Base-by-base conservation (phyloP, 441 rosid species). In the Flueggea neowawraea region DNA sequence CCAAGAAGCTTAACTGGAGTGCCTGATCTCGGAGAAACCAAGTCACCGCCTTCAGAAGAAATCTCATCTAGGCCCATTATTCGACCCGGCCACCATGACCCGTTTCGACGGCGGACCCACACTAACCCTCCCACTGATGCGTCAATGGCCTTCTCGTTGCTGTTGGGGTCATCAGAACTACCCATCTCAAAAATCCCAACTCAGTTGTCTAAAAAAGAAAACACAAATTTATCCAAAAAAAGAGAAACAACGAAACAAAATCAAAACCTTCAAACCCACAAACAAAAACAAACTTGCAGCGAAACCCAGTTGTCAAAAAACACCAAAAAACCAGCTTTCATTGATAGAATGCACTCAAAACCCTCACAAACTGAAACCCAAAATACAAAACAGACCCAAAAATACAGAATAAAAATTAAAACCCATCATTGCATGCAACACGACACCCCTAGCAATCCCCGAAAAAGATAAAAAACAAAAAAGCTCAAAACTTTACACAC, bases 31-130 rank as follows among this genome's bases (percentile, higher is more conserved):
- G 95, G 85, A 16, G 95, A 85, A 62, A 81, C 87, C 82, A 87
- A 36, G 41, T 36, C 73, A 67, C 91, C 86, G 51, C 82, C 79
- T 22, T 87, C 90, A 52, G 94, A 36, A 36, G 41, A 80, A 55
- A 94, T 62, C 73, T 94, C 88, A 28, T 89, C 85, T 13, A 76
- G 80, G 49, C 83, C 78, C 82, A 95, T 73, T 73, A 83, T 87
- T 79, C 85, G 90, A 54, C 96, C 99, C 1, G 98, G 99, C 99
- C 99, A 95, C 99, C 99, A 95, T n/a, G 99, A 89, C 44, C 98
- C 98, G 69, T 95, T 95, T 68, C 98, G 78, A 54, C 97, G 85
- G 16, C 97, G 89, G 58, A 95, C 98, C 99, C 99, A 95, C 22
- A 95, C 99, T 77, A 95, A 78, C 62, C 91, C 82, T n/a, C 99